Conservation (phyloP, 192 early-diverging fungal species). For the Coemansia javaensis region DNA sequence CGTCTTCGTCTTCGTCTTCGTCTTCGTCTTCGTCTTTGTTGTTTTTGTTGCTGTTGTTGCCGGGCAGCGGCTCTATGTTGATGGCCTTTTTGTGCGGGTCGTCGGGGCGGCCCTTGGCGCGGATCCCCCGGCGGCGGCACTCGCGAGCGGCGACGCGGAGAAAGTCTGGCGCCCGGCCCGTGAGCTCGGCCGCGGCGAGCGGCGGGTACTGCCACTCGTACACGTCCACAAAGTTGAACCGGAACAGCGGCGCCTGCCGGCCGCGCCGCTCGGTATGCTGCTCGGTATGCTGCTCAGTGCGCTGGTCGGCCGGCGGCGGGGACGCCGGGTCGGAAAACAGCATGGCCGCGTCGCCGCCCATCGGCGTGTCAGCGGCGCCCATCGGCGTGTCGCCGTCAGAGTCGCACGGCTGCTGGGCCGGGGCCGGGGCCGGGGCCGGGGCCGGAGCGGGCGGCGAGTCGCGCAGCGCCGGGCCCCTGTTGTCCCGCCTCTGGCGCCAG, state of each 20-base stretch:
- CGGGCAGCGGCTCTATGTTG: conserved; percentile 13
- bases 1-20: too few species aligned
- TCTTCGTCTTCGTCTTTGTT: conserved; percentile 1
- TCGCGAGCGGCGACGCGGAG: conserved; percentile 37
- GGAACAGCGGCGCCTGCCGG: conserved; percentile 6
- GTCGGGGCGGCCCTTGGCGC: conserved; percentile 14
- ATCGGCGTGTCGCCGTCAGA: conserved; percentile 1
- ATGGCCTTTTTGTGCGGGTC: conserved; percentile 30
- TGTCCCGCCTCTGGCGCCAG: conserved; percentile 1
- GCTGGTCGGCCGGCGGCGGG: neutral
- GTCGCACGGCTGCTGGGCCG: neutral
- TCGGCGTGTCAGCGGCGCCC: neutral
- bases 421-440: neutral
- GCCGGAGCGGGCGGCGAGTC: conserved; percentile 1
- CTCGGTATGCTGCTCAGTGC: too few species aligned
- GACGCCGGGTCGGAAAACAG: conserved; percentile 14
- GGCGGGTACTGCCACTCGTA: conserved; percentile 45
- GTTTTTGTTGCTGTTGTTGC: too few species aligned
- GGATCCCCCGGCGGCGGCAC: conserved; percentile 20
- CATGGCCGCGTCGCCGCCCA: conserved; percentile 1
- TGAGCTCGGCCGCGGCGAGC: conserved; percentile 7
- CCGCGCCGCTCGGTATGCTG: too few species aligned
- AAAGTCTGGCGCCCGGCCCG: conserved; percentile 25
- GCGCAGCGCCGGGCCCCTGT: neutral
- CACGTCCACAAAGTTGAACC: conserved; percentile 40